phyloP scores from a whole-genome alignment of 331 rosid species.

The Quercus tomentella region DNA sequence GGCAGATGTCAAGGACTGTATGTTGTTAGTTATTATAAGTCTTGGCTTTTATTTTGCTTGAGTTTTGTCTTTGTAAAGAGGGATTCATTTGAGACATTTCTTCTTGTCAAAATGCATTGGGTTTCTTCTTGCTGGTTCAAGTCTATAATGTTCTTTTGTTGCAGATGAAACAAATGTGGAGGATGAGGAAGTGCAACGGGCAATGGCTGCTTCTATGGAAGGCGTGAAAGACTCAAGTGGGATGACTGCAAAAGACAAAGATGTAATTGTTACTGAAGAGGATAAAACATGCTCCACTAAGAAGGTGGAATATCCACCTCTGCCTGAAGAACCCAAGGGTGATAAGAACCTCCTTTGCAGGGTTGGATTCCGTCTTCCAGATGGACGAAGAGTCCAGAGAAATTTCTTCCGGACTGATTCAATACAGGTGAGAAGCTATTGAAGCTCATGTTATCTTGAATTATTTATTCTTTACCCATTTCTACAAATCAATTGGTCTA shows the following conservation, averaged over 20 bases:
- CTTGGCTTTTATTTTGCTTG: background rate
- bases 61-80: background rate
- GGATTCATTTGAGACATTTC: background rate
- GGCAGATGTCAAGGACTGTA: background rate
- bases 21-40: background rate
- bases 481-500: background rate
- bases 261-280: slow-evolving; percentile 25
- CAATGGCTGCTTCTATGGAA: slow-evolving; percentile 74
- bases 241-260: slow-evolving; percentile 28
- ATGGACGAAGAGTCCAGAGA: slow-evolving; percentile 83
- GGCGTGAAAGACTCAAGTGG: slow-evolving; percentile 45
- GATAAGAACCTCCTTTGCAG: slow-evolving; percentile 70
- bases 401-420: slow-evolving; percentile 79
- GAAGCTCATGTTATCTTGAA: background rate
- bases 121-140: background rate
- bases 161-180: slow-evolving; percentile 57
- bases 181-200: slow-evolving; percentile 64
- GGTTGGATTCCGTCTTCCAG: slow-evolving; percentile 90
- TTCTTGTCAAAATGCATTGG: background rate
- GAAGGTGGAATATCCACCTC: slow-evolving; percentile 57
- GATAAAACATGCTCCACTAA: slow-evolving; percentile 36
- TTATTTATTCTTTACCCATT: background rate
- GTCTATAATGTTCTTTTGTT: slow-evolving; percentile 8
- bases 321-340: slow-evolving; percentile 90
- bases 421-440: slow-evolving; percentile 55